These are phyloP conservation scores for Yarrowia keelungensis DNA, from an alignment of 805 yeast species.

Conservation along the genomic window DNA sequence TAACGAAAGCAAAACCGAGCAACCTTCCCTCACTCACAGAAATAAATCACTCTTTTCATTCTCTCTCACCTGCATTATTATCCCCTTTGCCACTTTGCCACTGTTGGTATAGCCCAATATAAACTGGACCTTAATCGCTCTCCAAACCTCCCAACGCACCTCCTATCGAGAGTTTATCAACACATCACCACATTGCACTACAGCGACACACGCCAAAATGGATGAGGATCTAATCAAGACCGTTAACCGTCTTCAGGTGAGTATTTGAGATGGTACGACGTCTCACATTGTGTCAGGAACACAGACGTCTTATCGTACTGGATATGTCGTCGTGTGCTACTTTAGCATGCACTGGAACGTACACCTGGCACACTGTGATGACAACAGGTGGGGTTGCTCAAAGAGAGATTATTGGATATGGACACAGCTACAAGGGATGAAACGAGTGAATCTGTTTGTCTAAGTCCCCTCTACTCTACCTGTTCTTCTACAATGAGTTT, in stretches of 20 bases:
- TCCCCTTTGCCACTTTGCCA: slow-evolving; percentile 24
- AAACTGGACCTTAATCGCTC: slow-evolving; percentile 29
- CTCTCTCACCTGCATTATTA: not conserved
- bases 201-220: slow-evolving; percentile 53
- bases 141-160: slow-evolving; percentile 29
- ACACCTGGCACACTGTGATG: slow-evolving; percentile 8
- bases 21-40: no score
- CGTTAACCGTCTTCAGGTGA: slow-evolving; percentile 71
- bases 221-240: slow-evolving; percentile 81
- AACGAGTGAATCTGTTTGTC: no score
- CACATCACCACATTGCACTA: slow-evolving; percentile 33
- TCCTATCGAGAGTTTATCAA: slow-evolving; percentile 38
- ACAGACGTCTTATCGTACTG: no score
- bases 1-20: no score
- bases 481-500: no score
- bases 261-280: slow-evolving; percentile 26
- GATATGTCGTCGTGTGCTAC: not conserved
- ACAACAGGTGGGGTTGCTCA: not conserved
- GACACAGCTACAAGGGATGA: no score
- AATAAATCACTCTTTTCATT: no score
- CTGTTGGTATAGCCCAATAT: not conserved
- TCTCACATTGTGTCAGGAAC: no score
- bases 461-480: no score
- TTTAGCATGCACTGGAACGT: not conserved
- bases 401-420: no score